phyloP scores from a whole-genome alignment of 2,329 filamentous ascomycete genomes.

The Cladosporium phlei region DNA sequence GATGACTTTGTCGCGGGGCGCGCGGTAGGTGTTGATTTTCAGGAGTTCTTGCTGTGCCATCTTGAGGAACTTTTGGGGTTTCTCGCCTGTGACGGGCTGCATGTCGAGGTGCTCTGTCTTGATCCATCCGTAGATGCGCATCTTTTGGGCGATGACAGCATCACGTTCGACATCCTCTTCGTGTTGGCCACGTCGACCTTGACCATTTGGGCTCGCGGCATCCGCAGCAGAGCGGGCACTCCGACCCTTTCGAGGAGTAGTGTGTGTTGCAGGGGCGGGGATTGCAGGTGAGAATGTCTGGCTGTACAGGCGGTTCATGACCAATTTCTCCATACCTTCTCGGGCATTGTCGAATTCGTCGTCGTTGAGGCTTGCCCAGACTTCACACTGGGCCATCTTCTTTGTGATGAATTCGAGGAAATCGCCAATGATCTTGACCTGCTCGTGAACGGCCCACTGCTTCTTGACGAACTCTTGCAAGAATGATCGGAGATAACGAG shows the following conservation, averaged over 20 bases:
- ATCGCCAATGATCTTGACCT: conserved; percentile 97
- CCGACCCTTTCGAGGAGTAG: conserved; percentile 65
- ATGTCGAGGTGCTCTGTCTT: conserved; percentile 92
- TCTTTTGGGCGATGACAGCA: conserved; percentile 92
- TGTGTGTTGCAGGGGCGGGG: conserved; percentile 63
- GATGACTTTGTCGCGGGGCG: conserved; percentile 97
- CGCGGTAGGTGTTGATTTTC: conserved; percentile 94
- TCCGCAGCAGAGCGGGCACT: conserved; percentile 42
- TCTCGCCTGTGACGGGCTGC: conserved; percentile 67
- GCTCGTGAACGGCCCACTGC: conserved; percentile 99
- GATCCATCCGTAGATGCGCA: conserved; percentile 95
- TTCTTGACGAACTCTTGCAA: conserved; percentile 91
- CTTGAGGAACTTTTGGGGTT: conserved; percentile 79
- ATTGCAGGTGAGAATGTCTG: conserved; percentile 97
- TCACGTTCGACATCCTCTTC: conserved; percentile 97
- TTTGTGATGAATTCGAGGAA: conserved; percentile 95
- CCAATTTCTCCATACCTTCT: conserved; percentile 98
- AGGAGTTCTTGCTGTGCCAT: conserved; percentile 90
- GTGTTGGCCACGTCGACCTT: conserved; percentile 88
- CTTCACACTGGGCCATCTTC: conserved; percentile 96
- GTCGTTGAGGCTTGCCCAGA: conserved; percentile 93
- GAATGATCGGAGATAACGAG: conserved; percentile 91
- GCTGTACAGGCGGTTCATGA: conserved; percentile 94
- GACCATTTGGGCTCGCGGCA: conserved; percentile 51
- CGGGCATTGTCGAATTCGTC: conserved; percentile 97